Percentiles rank a stretch among this genome's conserved stretches.
These are phyloP conservation scores for Termitomyces sp. DNA, from an alignment of 768 basidiomycete genomes.

Conservation along the genomic window DNA sequence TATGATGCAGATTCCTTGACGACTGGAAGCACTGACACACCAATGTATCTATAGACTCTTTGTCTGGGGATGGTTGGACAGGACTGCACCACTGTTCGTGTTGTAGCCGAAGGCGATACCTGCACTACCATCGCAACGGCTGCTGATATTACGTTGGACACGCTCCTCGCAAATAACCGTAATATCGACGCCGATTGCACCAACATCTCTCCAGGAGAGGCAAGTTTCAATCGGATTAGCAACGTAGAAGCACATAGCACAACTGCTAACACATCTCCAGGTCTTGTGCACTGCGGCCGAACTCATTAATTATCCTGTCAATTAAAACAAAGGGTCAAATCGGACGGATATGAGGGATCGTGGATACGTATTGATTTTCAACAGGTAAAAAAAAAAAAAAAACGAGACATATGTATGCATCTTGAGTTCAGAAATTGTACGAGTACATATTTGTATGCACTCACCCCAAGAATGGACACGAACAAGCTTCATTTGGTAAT, in stretches of 20 bases:
- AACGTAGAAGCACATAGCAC: neutral
- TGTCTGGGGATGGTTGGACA: conserved; percentile 54
- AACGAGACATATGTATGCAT: neutral
- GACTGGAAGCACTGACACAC: neutral
- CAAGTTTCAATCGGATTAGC: conserved; percentile 14
- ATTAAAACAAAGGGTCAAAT: neutral
- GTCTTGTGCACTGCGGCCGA: conserved; percentile 9
- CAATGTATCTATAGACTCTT: conserved; percentile 23
- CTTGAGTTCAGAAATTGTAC: neutral
- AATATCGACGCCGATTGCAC: conserved; percentile 46
- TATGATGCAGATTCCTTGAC: neutral
- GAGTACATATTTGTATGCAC: neutral
- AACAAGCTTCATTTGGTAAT: neutral
- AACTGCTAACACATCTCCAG: neutral
- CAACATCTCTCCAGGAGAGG: conserved; percentile 59
- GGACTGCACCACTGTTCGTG: conserved; percentile 51
- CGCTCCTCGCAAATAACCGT: conserved; percentile 58
- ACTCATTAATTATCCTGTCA: neutral
- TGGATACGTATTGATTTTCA: neutral
- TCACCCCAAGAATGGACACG: neutral
- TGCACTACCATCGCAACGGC: conserved; percentile 37
- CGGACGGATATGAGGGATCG: neutral
- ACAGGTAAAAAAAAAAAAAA: neutral
- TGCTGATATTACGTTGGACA: conserved; percentile 36
- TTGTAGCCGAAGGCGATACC: conserved; percentile 41